These are phyloP conservation scores for Tillandsia leiboldiana DNA, from an alignment of 176 grass and related monocot genomes.

Conservation along the genomic window DNA sequence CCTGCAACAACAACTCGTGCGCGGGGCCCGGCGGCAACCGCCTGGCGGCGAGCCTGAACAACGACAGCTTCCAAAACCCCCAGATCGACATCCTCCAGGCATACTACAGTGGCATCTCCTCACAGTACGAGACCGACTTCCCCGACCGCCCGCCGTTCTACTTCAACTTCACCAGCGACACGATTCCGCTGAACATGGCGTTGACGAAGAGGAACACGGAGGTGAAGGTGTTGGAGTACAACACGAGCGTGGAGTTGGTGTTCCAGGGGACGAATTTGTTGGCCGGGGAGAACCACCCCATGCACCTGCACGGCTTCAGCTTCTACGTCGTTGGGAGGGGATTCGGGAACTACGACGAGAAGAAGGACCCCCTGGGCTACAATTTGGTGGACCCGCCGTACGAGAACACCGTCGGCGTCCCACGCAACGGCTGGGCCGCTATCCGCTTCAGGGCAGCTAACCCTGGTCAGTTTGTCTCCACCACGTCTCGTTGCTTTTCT, in stretches of 20 bases:
- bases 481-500: not conserved
- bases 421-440: slow-evolving; percentile 46
- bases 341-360: slow-evolving; percentile 55
- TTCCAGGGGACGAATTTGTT: slow-evolving; percentile 54
- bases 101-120: not conserved
- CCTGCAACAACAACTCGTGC: not conserved
- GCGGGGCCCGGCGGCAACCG: not conserved
- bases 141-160: slow-evolving; percentile 30
- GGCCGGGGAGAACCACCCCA: slow-evolving; percentile 52
- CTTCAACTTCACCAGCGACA: slow-evolving; percentile 34
- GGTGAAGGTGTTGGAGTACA: slow-evolving; percentile 44
- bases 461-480: slow-evolving; percentile 27
- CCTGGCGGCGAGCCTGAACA: slow-evolving; percentile 36
- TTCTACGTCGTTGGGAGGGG: slow-evolving; percentile 56
- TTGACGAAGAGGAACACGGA: slow-evolving; percentile 21
- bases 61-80: slow-evolving; percentile 27
- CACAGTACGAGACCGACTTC: slow-evolving; percentile 34
- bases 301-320: slow-evolving; percentile 71
- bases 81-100: slow-evolving; percentile 24
- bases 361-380: slow-evolving; percentile 31
- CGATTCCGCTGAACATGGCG: too few relatives aligned
- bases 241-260: slow-evolving; percentile 47
- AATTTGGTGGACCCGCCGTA: slow-evolving; percentile 76
- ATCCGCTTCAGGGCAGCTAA: slow-evolving; percentile 63
- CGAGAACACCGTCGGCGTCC: slow-evolving; percentile 56